phyloP scores from a whole-genome alignment of 176 grass and related monocot species.

The Oryza coarctata region DNA sequence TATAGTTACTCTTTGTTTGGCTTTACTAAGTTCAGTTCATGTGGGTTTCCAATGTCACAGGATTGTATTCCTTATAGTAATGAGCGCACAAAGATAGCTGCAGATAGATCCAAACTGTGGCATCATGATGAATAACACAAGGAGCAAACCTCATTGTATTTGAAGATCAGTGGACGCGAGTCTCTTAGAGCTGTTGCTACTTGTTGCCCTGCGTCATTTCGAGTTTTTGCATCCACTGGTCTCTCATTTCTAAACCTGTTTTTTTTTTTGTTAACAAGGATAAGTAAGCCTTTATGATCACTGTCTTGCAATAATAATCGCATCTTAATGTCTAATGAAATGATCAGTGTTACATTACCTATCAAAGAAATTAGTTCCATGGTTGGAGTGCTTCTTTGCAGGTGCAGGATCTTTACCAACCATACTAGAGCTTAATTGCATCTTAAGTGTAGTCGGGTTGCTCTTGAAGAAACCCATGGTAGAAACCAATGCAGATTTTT shows the following conservation, averaged over 20 bases:
- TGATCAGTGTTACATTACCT: slow-evolving; percentile 41
- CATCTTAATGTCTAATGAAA: slow-evolving; percentile 7
- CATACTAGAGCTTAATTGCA: slow-evolving; percentile 31
- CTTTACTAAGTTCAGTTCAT: not conserved
- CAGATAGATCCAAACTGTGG: not conserved
- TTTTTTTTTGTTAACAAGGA: slow-evolving; percentile 35
- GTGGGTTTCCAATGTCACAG: not conserved
- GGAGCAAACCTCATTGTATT: slow-evolving; percentile 84
- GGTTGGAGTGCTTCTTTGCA: slow-evolving; percentile 52
- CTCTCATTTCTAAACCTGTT: slow-evolving; percentile 81
- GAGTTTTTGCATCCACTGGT: slow-evolving; percentile 35
- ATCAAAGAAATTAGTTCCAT: slow-evolving; percentile 67
- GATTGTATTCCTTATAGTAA: slow-evolving; percentile 14
- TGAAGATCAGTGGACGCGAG: slow-evolving; percentile 80
- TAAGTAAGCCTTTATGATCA: slow-evolving; percentile 24
- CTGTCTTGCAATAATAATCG: slow-evolving; percentile 13
- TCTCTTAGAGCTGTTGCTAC: slow-evolving; percentile 64
- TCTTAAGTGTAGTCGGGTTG: slow-evolving; percentile 31
- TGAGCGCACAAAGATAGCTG: not conserved
- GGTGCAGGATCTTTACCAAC: slow-evolving; percentile 34
- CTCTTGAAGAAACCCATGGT: slow-evolving; percentile 34
- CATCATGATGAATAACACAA: not conserved
- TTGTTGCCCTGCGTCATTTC: slow-evolving; percentile 34
- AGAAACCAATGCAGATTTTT: slow-evolving; percentile 30
- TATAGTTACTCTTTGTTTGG: not conserved